Percentiles rank a stretch among this genome's conserved stretches.
Conservation (phyloP, 2,329 filamentous ascomycete species). For the Pseudogymnoascus sp. region DNA sequence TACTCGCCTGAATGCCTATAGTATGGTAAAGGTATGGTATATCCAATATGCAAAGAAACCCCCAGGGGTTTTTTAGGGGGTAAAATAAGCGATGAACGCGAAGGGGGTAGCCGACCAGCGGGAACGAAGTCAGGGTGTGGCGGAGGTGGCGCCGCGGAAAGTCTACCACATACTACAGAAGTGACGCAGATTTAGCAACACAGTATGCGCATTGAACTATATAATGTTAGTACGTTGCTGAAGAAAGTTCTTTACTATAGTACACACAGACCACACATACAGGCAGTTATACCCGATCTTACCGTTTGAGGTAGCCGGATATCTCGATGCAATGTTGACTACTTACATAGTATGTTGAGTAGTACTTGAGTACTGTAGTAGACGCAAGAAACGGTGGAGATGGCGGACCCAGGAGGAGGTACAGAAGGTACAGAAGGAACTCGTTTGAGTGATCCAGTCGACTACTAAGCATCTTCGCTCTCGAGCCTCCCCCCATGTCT, state of each 20-base stretch:
- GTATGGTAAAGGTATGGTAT: not conserved
- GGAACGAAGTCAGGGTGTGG: not conserved
- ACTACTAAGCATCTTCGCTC: not conserved
- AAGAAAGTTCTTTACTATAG: no score
- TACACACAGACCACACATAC: not conserved
- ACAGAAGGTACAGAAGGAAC: not conserved
- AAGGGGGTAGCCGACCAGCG: not conserved
- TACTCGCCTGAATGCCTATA: not conserved
- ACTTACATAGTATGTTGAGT: not conserved
- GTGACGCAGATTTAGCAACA: not conserved
- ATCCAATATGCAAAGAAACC: not conserved
- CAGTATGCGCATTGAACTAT: not conserved
- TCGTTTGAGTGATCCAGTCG: not conserved
- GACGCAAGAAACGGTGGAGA: not conserved
- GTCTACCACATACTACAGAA: not conserved
- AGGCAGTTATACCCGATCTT: slow-evolving; percentile 5
- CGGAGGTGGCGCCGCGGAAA: not conserved
- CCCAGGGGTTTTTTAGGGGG: not conserved
- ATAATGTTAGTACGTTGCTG: not conserved
- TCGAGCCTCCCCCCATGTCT: not conserved
- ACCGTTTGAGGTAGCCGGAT: not conserved
- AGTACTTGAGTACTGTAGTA: not conserved
- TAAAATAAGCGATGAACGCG: not conserved
- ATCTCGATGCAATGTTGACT: not conserved
- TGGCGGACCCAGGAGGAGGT: not conserved